Conservation (phyloP, 2,329 filamentous ascomycete species). For the Calonectria hongkongensis region DNA sequence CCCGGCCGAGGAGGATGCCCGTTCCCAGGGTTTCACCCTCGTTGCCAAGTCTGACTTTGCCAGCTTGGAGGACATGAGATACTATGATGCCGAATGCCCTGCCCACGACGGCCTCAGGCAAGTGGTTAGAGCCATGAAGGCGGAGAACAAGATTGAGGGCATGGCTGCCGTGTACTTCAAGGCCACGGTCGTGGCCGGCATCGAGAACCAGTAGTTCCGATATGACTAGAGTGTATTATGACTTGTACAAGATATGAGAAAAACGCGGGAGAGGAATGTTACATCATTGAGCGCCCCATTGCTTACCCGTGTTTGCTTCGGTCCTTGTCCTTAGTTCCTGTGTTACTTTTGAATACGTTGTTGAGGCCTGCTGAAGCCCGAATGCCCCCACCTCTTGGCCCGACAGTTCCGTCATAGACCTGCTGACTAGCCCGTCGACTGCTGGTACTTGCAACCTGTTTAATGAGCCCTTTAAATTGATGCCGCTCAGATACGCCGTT, state of each 20-base stretch:
- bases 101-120: slow-evolving; percentile 66
- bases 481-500: too few species aligned
- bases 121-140: slow-evolving; percentile 56
- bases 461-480: too few species aligned
- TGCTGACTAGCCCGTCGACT: slow-evolving; percentile 48
- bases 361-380: neutral
- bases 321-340: neutral
- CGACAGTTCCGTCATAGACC: slow-evolving; percentile 58
- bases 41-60: slow-evolving; percentile 78
- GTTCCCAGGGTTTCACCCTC: slow-evolving; percentile 80
- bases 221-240: slow-evolving; percentile 3
- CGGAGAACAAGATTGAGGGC: slow-evolving; percentile 61
- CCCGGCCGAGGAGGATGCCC: slow-evolving; percentile 72
- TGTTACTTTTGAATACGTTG: neutral
- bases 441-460: neutral
- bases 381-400: slow-evolving; percentile 59
- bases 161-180: slow-evolving; percentile 65
- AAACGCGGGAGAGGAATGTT: neutral
- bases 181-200: slow-evolving; percentile 55
- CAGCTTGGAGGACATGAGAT: slow-evolving; percentile 80
- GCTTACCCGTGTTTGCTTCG: neutral
- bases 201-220: slow-evolving; percentile 34
- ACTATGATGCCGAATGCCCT: slow-evolving; percentile 76
- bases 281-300: neutral
- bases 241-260: neutral